These are phyloP conservation scores for Penicillium oxalicum DNA, from an alignment of 2,329 filamentous ascomycete genomes.

Conservation along the genomic window DNA sequence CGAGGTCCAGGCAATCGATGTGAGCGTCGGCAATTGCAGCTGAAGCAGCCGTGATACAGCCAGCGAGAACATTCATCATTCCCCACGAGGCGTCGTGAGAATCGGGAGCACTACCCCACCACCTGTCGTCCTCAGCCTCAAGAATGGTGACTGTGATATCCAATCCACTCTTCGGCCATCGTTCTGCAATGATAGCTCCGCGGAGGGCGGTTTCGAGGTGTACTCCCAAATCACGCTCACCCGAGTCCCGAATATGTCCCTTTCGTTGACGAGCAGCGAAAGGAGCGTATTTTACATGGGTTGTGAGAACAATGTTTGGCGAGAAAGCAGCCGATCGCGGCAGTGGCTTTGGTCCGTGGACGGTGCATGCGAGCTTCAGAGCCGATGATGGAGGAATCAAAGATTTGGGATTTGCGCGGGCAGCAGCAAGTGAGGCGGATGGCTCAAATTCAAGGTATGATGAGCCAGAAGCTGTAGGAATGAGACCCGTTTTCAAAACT, in stretches of 20 bases:
- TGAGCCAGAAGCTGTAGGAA: constrained; percentile 87
- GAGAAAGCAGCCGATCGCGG: constrained; percentile 87
- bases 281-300: constrained; percentile 92
- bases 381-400: constrained; percentile 56
- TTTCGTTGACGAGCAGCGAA: constrained; percentile 79
- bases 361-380: constrained; percentile 85
- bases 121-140: constrained; percentile 80
- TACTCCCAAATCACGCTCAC: constrained; percentile 81
- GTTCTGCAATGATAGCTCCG: constrained; percentile 82
- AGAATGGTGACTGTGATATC: constrained; percentile 90
- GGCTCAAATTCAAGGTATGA: constrained; percentile 58
- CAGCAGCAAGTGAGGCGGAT: constrained; percentile 40
- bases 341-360: constrained; percentile 86
- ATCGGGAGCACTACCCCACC: constrained; percentile 53
- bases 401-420: constrained; percentile 39
- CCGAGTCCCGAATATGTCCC: constrained; percentile 78
- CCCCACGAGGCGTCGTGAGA: constrained; percentile 65
- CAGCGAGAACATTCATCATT: constrained; percentile 83
- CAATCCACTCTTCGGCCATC: constrained; percentile 98
- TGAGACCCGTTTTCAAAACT: constrained; percentile 88
- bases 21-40: constrained; percentile 90
- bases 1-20: constrained; percentile 89
- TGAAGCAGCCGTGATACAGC: constrained; percentile 88
- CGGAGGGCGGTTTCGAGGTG: constrained; percentile 87
- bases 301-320: constrained; percentile 83